Evolutionary conservation across 805 yeast genomes (phyloP), one percentile per base, ranked within the genome.

Genomic region (Saccharomycopsis babjevae): DNA sequence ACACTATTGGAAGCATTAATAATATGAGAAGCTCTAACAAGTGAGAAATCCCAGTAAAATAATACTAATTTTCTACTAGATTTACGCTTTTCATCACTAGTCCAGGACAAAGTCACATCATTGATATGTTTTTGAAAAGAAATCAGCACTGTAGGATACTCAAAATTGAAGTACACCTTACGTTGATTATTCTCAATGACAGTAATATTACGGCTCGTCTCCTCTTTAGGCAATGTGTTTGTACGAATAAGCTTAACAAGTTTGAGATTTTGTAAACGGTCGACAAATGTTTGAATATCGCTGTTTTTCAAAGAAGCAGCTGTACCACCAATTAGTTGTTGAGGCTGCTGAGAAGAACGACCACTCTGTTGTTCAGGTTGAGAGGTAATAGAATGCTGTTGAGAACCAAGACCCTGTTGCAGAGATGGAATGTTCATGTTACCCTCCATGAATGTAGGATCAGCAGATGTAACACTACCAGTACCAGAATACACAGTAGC

Each of bases 1-100:
- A 75, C 68, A 20, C n/a, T 36, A n/a, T 54, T 66, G 15, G 52
- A 46, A 3, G 28, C n/a, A 22, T 32, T 61, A 58, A 72, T 62
- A 58, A 72, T 67, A 11, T 65, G 64, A 60, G 74, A 75, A 16
- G 65, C 65, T 61, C 57, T 61, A 15, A 57, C 54, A 6, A 64
- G 42, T 8, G 55, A 25, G 36, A 62, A 64, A 36, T 64, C 60
- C 66, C 80, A 76, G 15, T 72, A 71, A 66, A 81, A 78, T 57
- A 71, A 68, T 6, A 81, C 83, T 40, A 81, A 73, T 46, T 84
- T 68, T 42, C 85, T 69, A 56, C 74, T 73, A n/a, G 69, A 68
- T 25, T 16, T 34, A 22, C 65, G 64, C 56, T 69, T 65, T 63
- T 81, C 85, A 46, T 71, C 74, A 10, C 65, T 66, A 1, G 77